Conservation (phyloP, 768 basidiomycete genomes). For the Boletus eberwhitei region DNA sequence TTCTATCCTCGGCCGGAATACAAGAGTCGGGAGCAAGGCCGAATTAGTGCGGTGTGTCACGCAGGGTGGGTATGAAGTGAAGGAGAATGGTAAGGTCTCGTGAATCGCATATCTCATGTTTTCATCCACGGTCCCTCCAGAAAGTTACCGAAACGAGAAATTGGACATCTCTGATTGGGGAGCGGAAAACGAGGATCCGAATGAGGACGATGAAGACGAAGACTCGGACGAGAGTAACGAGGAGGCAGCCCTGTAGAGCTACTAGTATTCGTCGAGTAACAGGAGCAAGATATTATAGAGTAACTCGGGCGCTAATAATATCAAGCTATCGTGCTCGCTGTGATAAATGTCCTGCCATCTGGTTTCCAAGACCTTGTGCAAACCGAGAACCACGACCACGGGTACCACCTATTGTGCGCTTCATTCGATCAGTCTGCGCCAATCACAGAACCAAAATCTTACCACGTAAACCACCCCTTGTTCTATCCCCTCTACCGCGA, state of each 20-base stretch:
- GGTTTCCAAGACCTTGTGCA: slow-evolving; percentile 78
- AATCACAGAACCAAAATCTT: slow-evolving; percentile 18
- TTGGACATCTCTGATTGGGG: slow-evolving; percentile 58
- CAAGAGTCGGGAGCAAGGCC: slow-evolving; percentile 67
- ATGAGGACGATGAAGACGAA: slow-evolving; percentile 21
- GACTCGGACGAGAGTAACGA: slow-evolving; percentile 12
- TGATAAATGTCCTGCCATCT: slow-evolving; percentile 50
- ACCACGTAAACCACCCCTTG: slow-evolving; percentile 59
- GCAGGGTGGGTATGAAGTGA: slow-evolving; percentile 75
- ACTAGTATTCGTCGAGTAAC: background rate
- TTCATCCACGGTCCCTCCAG: slow-evolving; percentile 30
- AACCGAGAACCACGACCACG: slow-evolving; percentile 79
- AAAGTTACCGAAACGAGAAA: slow-evolving; percentile 53
- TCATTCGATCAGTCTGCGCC: background rate
- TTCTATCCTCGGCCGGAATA: slow-evolving; percentile 72
- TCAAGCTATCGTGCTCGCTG: slow-evolving; percentile 20
- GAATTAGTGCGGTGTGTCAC: slow-evolving; percentile 67
- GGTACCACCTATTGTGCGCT: slow-evolving; percentile 45
- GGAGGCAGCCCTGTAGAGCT: slow-evolving; percentile 3
- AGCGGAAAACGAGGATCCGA: slow-evolving; percentile 29
- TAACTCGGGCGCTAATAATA: background rate
- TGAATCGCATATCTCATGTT: background rate
- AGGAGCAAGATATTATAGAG: background rate
- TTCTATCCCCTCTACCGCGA: slow-evolving; percentile 64
- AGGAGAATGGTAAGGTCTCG: slow-evolving; percentile 48